phyloP scores from a whole-genome alignment of 179 eudicot species.

The Spergularia azorica region DNA sequence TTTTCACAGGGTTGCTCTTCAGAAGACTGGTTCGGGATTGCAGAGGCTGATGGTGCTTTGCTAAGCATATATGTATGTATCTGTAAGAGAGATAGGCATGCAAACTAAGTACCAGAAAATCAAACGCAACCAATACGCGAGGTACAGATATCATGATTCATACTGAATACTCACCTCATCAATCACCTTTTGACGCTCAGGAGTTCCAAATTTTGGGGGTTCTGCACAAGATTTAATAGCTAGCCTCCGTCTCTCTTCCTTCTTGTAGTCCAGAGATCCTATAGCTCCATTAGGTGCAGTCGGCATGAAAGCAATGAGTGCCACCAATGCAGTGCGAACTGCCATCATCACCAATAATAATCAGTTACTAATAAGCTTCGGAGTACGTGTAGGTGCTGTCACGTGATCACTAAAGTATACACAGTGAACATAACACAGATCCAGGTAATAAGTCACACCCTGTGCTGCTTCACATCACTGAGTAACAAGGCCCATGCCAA shows the following conservation, averaged over 20 bases:
- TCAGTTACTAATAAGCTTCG: background rate
- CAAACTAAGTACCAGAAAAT: background rate
- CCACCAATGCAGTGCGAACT: conserved; percentile 97
- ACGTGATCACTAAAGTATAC: too few relatives aligned
- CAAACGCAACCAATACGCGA: background rate
- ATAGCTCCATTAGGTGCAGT: conserved; percentile 94
- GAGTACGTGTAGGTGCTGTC: background rate
- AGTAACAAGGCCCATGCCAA: background rate
- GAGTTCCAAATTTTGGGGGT: conserved; percentile 74
- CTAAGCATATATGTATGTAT: conserved; percentile 89
- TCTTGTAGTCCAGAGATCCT: conserved; percentile 89
- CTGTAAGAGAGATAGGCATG: conserved; percentile 36
- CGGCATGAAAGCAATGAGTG: conserved; percentile 98
- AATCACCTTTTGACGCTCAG: conserved; percentile 87
- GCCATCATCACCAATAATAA: conserved; percentile 31
- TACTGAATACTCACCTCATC: conserved; percentile 66
- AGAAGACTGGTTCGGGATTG: conserved; percentile 37
- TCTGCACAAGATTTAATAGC: conserved; percentile 88
- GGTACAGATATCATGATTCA: background rate
- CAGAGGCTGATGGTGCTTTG: conserved; percentile 79
- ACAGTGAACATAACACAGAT: too few relatives aligned
- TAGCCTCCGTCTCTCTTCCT: conserved; percentile 79
- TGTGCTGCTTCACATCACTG: background rate
- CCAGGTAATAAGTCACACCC: background rate
- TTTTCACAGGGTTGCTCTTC: conserved; percentile 40